These are phyloP conservation scores for Trametes pubescens DNA, from an alignment of 1,284 basidiomycete genomes.

Conservation along the genomic window DNA sequence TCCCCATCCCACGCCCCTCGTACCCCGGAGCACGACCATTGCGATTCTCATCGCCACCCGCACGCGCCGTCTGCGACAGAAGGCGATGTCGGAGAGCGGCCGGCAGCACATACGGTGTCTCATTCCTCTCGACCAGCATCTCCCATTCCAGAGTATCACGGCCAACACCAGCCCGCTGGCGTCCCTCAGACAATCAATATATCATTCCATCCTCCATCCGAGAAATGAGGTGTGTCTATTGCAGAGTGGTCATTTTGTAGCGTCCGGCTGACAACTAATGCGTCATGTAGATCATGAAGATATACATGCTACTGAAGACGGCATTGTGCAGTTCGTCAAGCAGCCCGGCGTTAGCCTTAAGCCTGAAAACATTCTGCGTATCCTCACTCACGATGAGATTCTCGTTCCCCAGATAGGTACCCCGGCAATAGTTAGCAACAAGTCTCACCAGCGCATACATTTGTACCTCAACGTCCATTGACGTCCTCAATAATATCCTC, in stretches of 20 bases:
- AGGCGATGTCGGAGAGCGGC: slow-evolving; percentile 1
- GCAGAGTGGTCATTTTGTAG: neutral
- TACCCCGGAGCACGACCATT: neutral
- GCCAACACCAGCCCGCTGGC: neutral
- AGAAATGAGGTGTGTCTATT: slow-evolving; percentile 76
- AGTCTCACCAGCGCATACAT: slow-evolving; percentile 89
- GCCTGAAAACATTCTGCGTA: slow-evolving; percentile 98
- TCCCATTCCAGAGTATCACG: neutral
- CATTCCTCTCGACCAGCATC: slow-evolving; percentile 4
- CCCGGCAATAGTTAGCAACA: slow-evolving; percentile 89
- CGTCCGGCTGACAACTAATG: slow-evolving; percentile 14
- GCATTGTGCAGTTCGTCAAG: slow-evolving; percentile 96
- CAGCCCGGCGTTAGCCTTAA: slow-evolving; percentile 96
- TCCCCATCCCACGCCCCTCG: neutral
- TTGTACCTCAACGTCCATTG: slow-evolving; percentile 81
- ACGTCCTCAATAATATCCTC: slow-evolving; percentile 90
- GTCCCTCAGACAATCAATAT: neutral
- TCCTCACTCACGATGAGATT: slow-evolving; percentile 95
- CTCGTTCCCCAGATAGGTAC: slow-evolving; percentile 88
- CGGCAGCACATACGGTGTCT: neutral
- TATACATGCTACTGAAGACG: slow-evolving; percentile 99
- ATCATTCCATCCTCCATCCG: neutral
- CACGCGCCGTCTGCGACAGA: neutral
- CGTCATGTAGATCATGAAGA: slow-evolving; percentile 90
- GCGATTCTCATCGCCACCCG: neutral